Evolutionary conservation across 1,284 basidiomycete genomes (phyloP).

Genomic region (Marasmius tenuissimus): DNA sequence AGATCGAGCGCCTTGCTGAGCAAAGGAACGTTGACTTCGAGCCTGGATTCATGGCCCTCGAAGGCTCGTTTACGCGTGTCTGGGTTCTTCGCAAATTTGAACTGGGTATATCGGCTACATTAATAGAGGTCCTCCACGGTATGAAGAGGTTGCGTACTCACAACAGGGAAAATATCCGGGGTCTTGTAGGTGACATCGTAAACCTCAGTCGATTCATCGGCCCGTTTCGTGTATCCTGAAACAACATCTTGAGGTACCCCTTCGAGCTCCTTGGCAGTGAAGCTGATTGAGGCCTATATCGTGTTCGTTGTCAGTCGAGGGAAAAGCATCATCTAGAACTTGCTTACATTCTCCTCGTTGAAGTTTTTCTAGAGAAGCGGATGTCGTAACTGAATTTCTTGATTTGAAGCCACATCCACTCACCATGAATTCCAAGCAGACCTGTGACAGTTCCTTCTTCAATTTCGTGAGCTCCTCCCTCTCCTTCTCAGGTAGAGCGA

Average conservation of each 20-base stretch:
- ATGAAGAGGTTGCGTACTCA: constrained; percentile 32
- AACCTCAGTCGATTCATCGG: constrained; percentile 52
- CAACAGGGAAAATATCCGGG: constrained; percentile 77
- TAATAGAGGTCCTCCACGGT: not conserved
- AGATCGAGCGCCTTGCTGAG: constrained; percentile 65
- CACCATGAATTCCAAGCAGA: constrained; percentile 73
- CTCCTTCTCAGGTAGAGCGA: constrained; percentile 68
- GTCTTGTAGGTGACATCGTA: constrained; percentile 74
- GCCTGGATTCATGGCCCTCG: constrained; percentile 66
- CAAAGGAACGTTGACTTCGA: constrained; percentile 68
- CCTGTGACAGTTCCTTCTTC: constrained; percentile 70
- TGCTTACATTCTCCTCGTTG: constrained; percentile 76
- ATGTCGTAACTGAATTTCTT: not conserved
- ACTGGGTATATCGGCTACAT: constrained; percentile 38
- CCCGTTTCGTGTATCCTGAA: constrained; percentile 69
- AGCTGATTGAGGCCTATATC: constrained; percentile 57
- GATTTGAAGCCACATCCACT: constrained; percentile 21
- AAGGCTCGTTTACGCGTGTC: constrained; percentile 65
- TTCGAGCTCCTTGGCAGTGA: constrained; percentile 71
- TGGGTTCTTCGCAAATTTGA: constrained; percentile 75
- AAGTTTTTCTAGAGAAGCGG: constrained; percentile 66
- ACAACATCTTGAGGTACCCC: constrained; percentile 78
- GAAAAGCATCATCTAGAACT: not conserved
- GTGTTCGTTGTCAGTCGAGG: constrained; percentile 3
- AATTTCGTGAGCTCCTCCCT: constrained; percentile 54